phyloP scores from a whole-genome alignment of 805 yeast genomes.

The Kodamaea nitidulidarum region DNA sequence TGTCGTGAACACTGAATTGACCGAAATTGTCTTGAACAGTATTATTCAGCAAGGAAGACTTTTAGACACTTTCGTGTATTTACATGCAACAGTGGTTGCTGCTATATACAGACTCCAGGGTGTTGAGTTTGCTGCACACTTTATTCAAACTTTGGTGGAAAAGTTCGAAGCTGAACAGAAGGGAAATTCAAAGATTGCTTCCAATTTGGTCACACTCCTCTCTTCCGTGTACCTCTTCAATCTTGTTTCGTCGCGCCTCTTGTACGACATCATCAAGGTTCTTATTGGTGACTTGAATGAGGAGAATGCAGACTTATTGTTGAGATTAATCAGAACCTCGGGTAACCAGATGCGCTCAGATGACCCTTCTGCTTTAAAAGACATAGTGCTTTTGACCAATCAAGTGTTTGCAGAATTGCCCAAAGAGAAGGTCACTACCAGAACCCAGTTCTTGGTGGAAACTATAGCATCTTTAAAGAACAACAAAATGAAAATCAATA shows the following conservation, averaged over 20 bases:
- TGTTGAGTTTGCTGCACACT: conserved; percentile 82
- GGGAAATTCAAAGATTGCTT: conserved; percentile 41
- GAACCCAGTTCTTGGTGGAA: conserved; percentile 81
- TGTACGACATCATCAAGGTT: conserved; percentile 68
- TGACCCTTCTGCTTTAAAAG: conserved; percentile 82
- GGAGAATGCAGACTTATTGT: conserved; percentile 67
- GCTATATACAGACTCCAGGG: conserved; percentile 79
- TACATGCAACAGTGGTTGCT: conserved; percentile 73
- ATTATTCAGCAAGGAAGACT: conserved; percentile 60
- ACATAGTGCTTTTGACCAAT: conserved; percentile 62
- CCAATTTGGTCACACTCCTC: conserved; percentile 68
- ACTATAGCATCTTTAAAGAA: conserved; percentile 82
- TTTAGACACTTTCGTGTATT: conserved; percentile 71
- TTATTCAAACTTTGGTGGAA: conserved; percentile 78
- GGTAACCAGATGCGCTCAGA: conserved; percentile 87
- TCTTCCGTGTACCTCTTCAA: conserved; percentile 77
- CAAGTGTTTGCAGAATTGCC: conserved; percentile 38
- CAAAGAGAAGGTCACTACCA: conserved; percentile 41
- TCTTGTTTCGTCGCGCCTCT: conserved; percentile 63
- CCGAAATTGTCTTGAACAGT: conserved; percentile 60
- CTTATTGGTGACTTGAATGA: conserved; percentile 60
- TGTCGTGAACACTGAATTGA: conserved; percentile 66
- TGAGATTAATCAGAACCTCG: conserved; percentile 66
- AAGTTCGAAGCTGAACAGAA: conserved; percentile 47
- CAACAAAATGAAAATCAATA: conserved; percentile 61